Evolutionary conservation across 441 rosid genomes (phyloP).

Genomic region (Bruguiera hainesii): DNA sequence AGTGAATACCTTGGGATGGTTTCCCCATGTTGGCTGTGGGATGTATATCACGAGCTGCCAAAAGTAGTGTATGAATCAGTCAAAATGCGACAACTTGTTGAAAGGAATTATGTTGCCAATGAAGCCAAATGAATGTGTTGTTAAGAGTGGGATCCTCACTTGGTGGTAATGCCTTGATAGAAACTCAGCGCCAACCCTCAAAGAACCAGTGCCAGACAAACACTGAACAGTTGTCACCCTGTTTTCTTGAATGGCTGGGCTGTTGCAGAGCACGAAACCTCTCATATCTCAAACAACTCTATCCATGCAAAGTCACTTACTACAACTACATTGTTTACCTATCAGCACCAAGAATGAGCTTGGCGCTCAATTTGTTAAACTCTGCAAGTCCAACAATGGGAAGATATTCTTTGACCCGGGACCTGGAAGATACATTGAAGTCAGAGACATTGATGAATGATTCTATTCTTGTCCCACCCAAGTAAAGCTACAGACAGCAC

Average conservation of each 20-base stretch:
- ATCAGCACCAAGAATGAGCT: slow-evolving; percentile 78
- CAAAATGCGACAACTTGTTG: background rate
- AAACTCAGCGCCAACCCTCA: slow-evolving; percentile 96
- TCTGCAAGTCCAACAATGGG: slow-evolving; percentile 90
- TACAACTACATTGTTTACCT: slow-evolving; percentile 39
- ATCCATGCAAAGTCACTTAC: too few species aligned
- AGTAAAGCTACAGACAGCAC: background rate
- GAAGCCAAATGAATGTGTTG: background rate
- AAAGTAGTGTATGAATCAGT: slow-evolving; percentile 7
- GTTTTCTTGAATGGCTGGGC: slow-evolving; percentile 80
- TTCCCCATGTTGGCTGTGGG: slow-evolving; percentile 98
- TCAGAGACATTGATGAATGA: background rate
- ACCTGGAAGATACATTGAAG: slow-evolving; percentile 29
- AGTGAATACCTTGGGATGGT: slow-evolving; percentile 81
- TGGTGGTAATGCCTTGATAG: slow-evolving; percentile 87
- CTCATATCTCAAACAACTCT: too few species aligned
- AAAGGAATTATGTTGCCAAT: background rate
- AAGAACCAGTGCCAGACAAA: slow-evolving; percentile 96
- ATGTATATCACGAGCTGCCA: slow-evolving; percentile 74
- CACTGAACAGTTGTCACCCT: slow-evolving; percentile 92
- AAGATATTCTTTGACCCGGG: slow-evolving; percentile 90
- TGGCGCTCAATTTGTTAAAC: slow-evolving; percentile 93
- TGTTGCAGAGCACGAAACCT: slow-evolving; percentile 21
- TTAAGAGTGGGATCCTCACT: slow-evolving; percentile 27
- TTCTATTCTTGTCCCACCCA: background rate